Percentiles rank a stretch among this genome's conserved stretches.
phyloP scores from a whole-genome alignment of 768 basidiomycete species.

The Chalciporus piperatus region DNA sequence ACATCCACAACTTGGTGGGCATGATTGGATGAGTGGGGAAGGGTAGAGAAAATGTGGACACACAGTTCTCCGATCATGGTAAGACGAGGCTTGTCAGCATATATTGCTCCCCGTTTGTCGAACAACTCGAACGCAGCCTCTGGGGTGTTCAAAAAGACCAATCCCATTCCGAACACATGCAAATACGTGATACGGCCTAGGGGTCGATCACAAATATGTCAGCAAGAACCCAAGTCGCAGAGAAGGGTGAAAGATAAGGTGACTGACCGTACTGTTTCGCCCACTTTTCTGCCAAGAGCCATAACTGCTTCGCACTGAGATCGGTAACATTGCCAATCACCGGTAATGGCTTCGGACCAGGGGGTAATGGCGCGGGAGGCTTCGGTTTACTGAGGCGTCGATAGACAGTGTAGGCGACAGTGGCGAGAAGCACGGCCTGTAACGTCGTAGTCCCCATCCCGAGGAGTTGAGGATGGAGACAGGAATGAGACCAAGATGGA shows the following conservation, averaged over 20 bases:
- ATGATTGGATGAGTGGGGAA: neutral
- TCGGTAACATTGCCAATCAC: constrained; percentile 64
- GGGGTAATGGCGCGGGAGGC: constrained; percentile 46
- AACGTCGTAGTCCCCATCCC: constrained; percentile 3
- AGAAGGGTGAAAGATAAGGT: neutral
- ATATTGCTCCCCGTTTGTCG: constrained; percentile 67
- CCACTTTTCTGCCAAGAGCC: constrained; percentile 63
- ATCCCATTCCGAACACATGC: constrained; percentile 61
- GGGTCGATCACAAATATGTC: neutral
- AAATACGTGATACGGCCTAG: constrained; percentile 61
- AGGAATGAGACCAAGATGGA: constrained; percentile 16
- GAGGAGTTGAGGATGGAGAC: constrained; percentile 1
- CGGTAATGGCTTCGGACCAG: constrained; percentile 66
- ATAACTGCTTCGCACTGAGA: constrained; percentile 58
- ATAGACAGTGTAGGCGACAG: constrained; percentile 17
- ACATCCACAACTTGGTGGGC: constrained; percentile 46
- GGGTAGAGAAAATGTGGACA: constrained; percentile 25
- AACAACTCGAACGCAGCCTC: constrained; percentile 61
- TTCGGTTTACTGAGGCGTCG: constrained; percentile 12
- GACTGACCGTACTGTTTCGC: constrained; percentile 58
- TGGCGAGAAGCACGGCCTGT: constrained; percentile 21
- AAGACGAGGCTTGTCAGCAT: constrained; percentile 69
- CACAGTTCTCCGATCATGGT: constrained; percentile 72
- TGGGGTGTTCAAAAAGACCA: constrained; percentile 64
- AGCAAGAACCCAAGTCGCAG: no score